phyloP scores from a whole-genome alignment of 257 asterid species.

The Phtheirospermum japonicum region DNA sequence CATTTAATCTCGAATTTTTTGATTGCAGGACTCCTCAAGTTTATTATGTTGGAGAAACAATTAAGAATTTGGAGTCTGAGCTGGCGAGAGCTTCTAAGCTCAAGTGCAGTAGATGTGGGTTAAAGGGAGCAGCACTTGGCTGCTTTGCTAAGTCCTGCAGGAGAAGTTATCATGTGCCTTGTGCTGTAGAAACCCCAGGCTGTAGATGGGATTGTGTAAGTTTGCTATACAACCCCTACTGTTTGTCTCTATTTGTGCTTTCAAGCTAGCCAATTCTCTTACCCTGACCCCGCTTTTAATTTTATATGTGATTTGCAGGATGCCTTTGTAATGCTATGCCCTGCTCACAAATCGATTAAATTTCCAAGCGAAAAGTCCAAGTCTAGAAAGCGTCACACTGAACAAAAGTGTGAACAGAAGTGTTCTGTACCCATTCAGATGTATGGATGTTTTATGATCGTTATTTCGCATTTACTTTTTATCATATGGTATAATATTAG shows the following conservation, averaged over 20 bases:
- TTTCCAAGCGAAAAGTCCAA: slow-evolving; percentile 73
- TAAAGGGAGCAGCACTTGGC: slow-evolving; percentile 95
- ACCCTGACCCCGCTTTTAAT: slow-evolving; percentile 13
- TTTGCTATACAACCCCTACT: slow-evolving; percentile 13
- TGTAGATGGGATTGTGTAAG: slow-evolving; percentile 95
- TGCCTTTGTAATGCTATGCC: slow-evolving; percentile 71
- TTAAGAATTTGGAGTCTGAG: slow-evolving; percentile 78
- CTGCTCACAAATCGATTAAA: slow-evolving; percentile 55
- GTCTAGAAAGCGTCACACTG: slow-evolving; percentile 31
- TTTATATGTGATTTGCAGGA: slow-evolving; percentile 46
- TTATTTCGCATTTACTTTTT: not conserved
- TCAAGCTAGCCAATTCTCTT: not conserved
- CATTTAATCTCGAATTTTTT: slow-evolving; percentile 2
- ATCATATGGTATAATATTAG: not conserved
- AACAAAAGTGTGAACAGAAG: slow-evolving; percentile 23
- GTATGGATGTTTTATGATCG: slow-evolving; percentile 35
- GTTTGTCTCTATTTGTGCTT: slow-evolving; percentile 17
- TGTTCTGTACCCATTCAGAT: slow-evolving; percentile 32
- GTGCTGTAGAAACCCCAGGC: slow-evolving; percentile 60
- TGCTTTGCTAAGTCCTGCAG: slow-evolving; percentile 81
- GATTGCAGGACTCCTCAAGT: slow-evolving; percentile 80
- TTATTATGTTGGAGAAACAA: slow-evolving; percentile 58
- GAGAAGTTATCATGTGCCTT: slow-evolving; percentile 83
- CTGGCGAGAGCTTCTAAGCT: slow-evolving; percentile 87
- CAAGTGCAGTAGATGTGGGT: slow-evolving; percentile 83